Base-by-base conservation (phyloP, 495 filamentous ascomycete species). In the Xylaria palmicola region DNA sequence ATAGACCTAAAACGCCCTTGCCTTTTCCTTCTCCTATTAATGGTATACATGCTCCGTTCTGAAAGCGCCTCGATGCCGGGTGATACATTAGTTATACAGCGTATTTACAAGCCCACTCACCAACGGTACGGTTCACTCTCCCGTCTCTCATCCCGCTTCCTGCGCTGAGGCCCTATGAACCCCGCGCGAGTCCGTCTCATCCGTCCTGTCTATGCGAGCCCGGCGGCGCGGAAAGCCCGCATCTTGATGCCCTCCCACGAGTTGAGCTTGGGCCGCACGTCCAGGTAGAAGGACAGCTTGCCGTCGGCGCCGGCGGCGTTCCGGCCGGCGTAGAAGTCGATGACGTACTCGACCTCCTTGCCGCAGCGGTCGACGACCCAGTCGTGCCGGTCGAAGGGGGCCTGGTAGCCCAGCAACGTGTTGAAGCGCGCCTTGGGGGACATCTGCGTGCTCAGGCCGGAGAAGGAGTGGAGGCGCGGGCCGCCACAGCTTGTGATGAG, bases 321-420 rank as follows among this genome's bases (percentile, higher is more conserved):
- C 64, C 87, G 90, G 0, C 94, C 94, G 30, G 88, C 84, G 72
- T 98, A 98, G 72, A 98, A 98, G 75, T 98, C 94, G 74, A 98
- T 98, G 26, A 98, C 86, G 71, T 98, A 98, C 69, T 97, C 94
- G 40, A 98, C 75, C 65, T 81, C 81, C 65, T 85, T 88, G n/a
- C 92, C 93, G 65, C 94, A 97, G 59, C 94, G 79, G 73, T 98
- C 93, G 9, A 98, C 88, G 15, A 96, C 88, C 94, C 94, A 98
- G 75, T 98, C 94, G 69, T 98, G 94, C 50, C 94, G 82, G 76
- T 98, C 94, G 72, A 98, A 98, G 41, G 94, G 94, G 36, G 84
- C 78, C 70, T 91, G 86, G 75, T 97, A 97, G 19, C 94, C 94
- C 60, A 97, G 74, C 53, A 90, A 75, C 7, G 85, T 89, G 68